Evolutionary conservation across 352 stramenopile species (phyloP).

Genomic region (Pythium biforme): DNA sequence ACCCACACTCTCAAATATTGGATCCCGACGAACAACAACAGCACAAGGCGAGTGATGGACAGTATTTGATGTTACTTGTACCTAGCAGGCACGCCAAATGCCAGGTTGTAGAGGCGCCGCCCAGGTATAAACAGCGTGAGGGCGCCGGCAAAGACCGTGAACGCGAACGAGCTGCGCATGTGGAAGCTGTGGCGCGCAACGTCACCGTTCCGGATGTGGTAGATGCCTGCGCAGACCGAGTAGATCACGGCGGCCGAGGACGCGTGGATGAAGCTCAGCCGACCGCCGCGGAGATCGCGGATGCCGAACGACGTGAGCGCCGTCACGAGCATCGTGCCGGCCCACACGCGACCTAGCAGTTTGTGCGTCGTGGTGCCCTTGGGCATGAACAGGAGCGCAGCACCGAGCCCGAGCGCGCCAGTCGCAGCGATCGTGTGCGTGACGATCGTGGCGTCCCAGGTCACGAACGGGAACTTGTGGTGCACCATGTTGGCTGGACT

Average conservation of each 20-base stretch:
- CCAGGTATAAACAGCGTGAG: slow-evolving; percentile 11
- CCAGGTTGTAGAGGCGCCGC: slow-evolving; percentile 2
- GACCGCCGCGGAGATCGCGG: not conserved
- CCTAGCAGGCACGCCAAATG: not conserved
- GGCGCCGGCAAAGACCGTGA: slow-evolving; percentile 1
- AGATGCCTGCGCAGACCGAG: slow-evolving; percentile 13
- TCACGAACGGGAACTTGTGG: slow-evolving; percentile 7
- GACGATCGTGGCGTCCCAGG: slow-evolving; percentile 12
- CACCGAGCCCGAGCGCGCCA: slow-evolving; percentile 9
- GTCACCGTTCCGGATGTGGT: slow-evolving; percentile 9
- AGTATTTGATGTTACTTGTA: too few relatives aligned
- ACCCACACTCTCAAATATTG: too few relatives aligned
- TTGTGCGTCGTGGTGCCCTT: slow-evolving; percentile 10
- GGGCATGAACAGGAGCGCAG: not conserved
- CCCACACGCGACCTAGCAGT: slow-evolving; percentile 13
- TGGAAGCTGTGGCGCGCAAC: not conserved
- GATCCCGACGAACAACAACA: too few relatives aligned
- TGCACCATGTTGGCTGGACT: too few relatives aligned
- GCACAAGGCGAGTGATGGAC: too few relatives aligned
- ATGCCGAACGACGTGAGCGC: slow-evolving; percentile 18
- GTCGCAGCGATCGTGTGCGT: slow-evolving; percentile 10
- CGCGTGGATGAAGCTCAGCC: slow-evolving; percentile 8
- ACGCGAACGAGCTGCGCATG: slow-evolving; percentile 9
- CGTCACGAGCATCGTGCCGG: slow-evolving; percentile 14
- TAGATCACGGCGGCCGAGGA: slow-evolving; percentile 11